phyloP scores from a whole-genome alignment of 169 alveolate genomes.

The Plasmodium gonderi region DNA sequence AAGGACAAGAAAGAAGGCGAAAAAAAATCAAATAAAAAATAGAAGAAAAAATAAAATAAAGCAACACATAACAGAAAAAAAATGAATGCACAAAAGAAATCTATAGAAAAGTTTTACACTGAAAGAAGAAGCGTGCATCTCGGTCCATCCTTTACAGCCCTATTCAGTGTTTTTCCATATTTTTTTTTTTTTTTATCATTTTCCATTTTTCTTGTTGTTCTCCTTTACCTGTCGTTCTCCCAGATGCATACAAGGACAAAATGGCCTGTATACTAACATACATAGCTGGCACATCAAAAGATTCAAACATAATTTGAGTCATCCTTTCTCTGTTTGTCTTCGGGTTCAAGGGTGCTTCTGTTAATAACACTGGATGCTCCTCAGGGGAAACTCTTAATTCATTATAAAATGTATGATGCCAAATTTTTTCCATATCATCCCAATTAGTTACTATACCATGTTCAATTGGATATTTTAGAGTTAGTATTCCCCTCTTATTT shows the following conservation, averaged over 20 bases:
- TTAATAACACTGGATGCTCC: slow-evolving; percentile 96
- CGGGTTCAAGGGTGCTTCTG: slow-evolving; percentile 99
- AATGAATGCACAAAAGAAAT: no score
- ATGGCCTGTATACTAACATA: slow-evolving; percentile 98
- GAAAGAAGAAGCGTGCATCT: background rate
- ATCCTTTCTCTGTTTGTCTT: slow-evolving; percentile 97
- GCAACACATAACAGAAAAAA: no score
- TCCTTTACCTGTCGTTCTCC: slow-evolving; percentile 97
- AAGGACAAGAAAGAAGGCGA: background rate
- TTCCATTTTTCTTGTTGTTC: slow-evolving; percentile 75
- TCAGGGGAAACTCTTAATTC: slow-evolving; percentile 97
- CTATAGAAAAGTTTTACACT: no score
- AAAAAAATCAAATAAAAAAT: no score
- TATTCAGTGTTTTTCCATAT: background rate
- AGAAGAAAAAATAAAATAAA: no score
- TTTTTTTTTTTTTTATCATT: background rate
- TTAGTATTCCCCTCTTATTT: slow-evolving; percentile 97
- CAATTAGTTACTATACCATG: slow-evolving; percentile 99
- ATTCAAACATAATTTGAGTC: slow-evolving; percentile 98
- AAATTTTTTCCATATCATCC: slow-evolving; percentile 99
- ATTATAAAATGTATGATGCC: slow-evolving; percentile 98
- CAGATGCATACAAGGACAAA: slow-evolving; percentile 98
- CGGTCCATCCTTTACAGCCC: background rate
- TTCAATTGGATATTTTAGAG: slow-evolving; percentile 98
- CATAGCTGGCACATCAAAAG: slow-evolving; percentile 98